These are phyloP conservation scores for Trichoderma asperelloides DNA, from an alignment of 495 filamentous ascomycete genomes.

Conservation along the genomic window DNA sequence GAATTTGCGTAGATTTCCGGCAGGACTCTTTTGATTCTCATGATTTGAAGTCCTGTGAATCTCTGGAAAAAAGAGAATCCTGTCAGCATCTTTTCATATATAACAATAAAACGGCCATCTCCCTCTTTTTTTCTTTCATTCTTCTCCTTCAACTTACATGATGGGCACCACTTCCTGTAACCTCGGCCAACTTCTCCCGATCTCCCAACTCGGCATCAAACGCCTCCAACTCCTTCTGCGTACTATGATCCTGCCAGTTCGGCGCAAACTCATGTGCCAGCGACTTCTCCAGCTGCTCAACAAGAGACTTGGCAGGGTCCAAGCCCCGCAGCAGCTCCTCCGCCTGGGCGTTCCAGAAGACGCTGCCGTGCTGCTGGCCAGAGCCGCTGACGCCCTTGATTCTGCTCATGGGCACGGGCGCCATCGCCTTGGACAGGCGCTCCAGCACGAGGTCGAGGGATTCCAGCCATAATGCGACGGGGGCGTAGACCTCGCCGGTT, in stretches of 20 bases:
- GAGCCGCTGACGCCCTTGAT: slow-evolving; percentile 82
- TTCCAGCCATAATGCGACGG: slow-evolving; percentile 90
- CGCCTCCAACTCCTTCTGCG: slow-evolving; percentile 78
- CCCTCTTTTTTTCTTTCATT: too few relatives aligned
- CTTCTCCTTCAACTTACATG: slow-evolving; percentile 68
- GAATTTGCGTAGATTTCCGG: slow-evolving; percentile 75
- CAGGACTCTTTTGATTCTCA: slow-evolving; percentile 70
- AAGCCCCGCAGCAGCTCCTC: slow-evolving; percentile 54
- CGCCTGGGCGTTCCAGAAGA: slow-evolving; percentile 76
- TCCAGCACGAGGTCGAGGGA: slow-evolving; percentile 76
- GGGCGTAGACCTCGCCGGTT: slow-evolving; percentile 82
- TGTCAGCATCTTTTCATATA: slow-evolving; percentile 22
- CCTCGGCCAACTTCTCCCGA: slow-evolving; percentile 57
- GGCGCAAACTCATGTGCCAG: slow-evolving; percentile 85
- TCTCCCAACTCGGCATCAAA: slow-evolving; percentile 68
- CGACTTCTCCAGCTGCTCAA: slow-evolving; percentile 54
- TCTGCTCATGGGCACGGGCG: slow-evolving; percentile 50
- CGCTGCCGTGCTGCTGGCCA: slow-evolving; percentile 93
- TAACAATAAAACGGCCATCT: slow-evolving; percentile 7
- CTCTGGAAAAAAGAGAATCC: slow-evolving; percentile 42
- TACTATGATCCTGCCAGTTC: slow-evolving; percentile 97
- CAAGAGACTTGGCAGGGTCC: slow-evolving; percentile 47
- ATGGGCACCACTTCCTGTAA: slow-evolving; percentile 87
- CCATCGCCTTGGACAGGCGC: slow-evolving; percentile 60
- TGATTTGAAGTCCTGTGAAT: slow-evolving; percentile 96